These are phyloP conservation scores for Waltergamsia citrina DNA, from an alignment of 2,329 filamentous ascomycete genomes.

Conservation along the genomic window DNA sequence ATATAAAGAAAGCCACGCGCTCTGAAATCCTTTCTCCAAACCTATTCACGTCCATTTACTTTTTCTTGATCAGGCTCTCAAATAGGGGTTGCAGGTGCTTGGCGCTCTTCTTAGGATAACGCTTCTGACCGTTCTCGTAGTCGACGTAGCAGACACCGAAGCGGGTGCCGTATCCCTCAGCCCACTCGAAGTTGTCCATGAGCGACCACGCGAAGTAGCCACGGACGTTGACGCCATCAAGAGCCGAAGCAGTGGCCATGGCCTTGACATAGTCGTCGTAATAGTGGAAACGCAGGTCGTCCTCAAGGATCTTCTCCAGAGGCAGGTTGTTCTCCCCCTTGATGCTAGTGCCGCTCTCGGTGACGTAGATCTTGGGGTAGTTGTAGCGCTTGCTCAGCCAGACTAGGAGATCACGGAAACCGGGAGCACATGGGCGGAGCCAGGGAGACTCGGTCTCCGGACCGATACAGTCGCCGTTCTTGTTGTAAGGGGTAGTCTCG, in stretches of 20 bases:
- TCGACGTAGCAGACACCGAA: slow-evolving; percentile 82
- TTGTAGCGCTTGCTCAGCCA: slow-evolving; percentile 73
- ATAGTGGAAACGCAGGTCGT: slow-evolving; percentile 75
- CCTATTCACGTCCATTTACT: slow-evolving; percentile 9
- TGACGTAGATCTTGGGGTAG: slow-evolving; percentile 73
- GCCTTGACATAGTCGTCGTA: slow-evolving; percentile 69
- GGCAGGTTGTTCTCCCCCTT: slow-evolving; percentile 74
- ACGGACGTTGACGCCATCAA: slow-evolving; percentile 69
- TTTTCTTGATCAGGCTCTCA: slow-evolving; percentile 58
- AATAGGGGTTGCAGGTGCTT: slow-evolving; percentile 62
- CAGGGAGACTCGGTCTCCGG: slow-evolving; percentile 75
- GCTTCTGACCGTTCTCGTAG: slow-evolving; percentile 69
- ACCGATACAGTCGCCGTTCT: slow-evolving; percentile 65
- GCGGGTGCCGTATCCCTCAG: slow-evolving; percentile 80
- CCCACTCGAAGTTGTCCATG: slow-evolving; percentile 88
- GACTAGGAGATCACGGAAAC: slow-evolving; percentile 67
- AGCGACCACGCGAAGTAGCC: slow-evolving; percentile 84
- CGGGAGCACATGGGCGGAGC: slow-evolving; percentile 66
- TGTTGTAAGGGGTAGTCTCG: slow-evolving; percentile 61
- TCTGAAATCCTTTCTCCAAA: too few relatives aligned
- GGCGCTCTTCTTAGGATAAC: slow-evolving; percentile 78
- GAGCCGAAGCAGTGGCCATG: slow-evolving; percentile 60
- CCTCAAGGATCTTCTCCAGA: slow-evolving; percentile 61
- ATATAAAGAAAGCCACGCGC: too few relatives aligned
- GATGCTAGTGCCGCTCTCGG: slow-evolving; percentile 79